Base-by-base conservation (phyloP, 192 early-diverging fungal species). In the Entomortierella chlamydospora region DNA sequence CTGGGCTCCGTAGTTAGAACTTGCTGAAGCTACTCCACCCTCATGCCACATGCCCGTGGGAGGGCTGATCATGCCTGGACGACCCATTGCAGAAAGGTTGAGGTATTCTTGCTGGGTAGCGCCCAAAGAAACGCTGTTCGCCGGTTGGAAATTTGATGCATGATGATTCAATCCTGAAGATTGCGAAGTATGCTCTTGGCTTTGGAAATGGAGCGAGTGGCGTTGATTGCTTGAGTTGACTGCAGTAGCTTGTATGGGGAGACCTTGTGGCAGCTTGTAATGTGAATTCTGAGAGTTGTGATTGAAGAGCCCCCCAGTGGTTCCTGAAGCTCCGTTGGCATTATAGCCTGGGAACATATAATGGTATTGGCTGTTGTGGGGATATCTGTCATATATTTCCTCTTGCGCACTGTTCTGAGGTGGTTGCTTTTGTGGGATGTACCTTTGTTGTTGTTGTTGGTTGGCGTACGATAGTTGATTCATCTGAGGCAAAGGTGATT, bases 111-210 rank as follows among this genome's bases (percentile, higher is more conserved):
- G 64, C n/a, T 18, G 58, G 67, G 0, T 49, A 23, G 4, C 5
- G 22, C 8, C 3, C 15, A 47, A 47, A 2, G 15, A 41, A 12
- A 42, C 15, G 9, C 28, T 30, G 17, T n/a, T 26, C 0, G 56
- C 42, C 12, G 70, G 71, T 15, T 73, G 71, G 31, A 65, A 73
- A 18, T 29, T 66, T n/a, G 61, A 57, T 2, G 49, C 43, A 41
- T 64, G 55, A 2, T 55, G 51, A 23, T 43, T 64, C 15, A 70
- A 23, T 15, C 53, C 55, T 49, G 25, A 42, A 15, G 31, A 28
- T 13, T n/a, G 43, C 33, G 23, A 17, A 13, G 58, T n/a, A 41
- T 61, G 33, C n/a, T n/a, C n/a, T 22, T 61, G 66, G 31, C 29
- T 25, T 20, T 47, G 45, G 20, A 20, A 47, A 8, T 49, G 11